These are phyloP conservation scores for Citrus glauca DNA, from an alignment of 345 rosid species.

Conservation along the genomic window DNA sequence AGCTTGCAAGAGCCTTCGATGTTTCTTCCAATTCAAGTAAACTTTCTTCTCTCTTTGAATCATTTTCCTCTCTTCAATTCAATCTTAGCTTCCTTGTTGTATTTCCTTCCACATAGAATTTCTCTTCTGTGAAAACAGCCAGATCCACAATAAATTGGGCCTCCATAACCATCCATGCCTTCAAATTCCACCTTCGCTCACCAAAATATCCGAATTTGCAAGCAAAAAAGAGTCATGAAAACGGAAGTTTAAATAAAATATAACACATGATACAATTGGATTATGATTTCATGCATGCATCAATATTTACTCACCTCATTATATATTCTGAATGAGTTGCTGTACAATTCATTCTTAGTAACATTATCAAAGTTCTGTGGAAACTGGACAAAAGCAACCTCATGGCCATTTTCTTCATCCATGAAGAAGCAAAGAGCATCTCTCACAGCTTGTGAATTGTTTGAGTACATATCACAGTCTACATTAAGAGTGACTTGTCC, in stretches of 20 bases:
- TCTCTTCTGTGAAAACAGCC: slow-evolving; percentile 88
- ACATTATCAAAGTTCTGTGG: slow-evolving; percentile 50
- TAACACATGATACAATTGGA: not conserved
- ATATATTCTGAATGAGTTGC: slow-evolving; percentile 5
- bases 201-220: not conserved
- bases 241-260: not conserved
- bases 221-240: not conserved
- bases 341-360: slow-evolving; percentile 55
- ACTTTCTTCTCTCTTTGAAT: slow-evolving; percentile 10
- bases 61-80: slow-evolving; percentile 21
- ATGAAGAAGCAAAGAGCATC: slow-evolving; percentile 81
- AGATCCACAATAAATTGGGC: slow-evolving; percentile 59
- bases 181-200: slow-evolving; percentile 49
- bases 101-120: slow-evolving; percentile 45
- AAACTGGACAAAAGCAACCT: slow-evolving; percentile 67
- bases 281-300: not conserved
- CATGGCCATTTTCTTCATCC: slow-evolving; percentile 60
- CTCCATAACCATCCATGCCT: slow-evolving; percentile 72
- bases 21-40: slow-evolving; percentile 22
- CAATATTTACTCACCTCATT: slow-evolving; percentile 17
- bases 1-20: slow-evolving; percentile 49
- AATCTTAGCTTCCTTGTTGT: slow-evolving; percentile 12
- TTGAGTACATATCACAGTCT: slow-evolving; percentile 86
- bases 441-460: slow-evolving; percentile 43
- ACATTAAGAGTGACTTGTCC: slow-evolving; percentile 58